A percentile compares a stretch with the other conserved stretches of the same genome.
These are phyloP conservation scores for Chalciporus chontae DNA, from an alignment of 768 basidiomycete species.

Conservation along the genomic window DNA sequence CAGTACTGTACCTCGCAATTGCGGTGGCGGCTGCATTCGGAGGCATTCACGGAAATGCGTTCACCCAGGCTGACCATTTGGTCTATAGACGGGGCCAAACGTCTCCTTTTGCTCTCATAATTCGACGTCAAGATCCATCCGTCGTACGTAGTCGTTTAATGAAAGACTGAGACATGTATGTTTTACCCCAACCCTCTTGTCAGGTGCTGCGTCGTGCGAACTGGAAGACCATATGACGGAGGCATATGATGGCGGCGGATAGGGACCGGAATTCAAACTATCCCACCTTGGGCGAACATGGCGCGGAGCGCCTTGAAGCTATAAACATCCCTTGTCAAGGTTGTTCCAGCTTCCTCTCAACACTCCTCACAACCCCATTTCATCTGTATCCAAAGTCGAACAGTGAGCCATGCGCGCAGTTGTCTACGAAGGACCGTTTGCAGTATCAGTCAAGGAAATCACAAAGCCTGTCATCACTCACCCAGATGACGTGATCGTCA, in stretches of 20 bases:
- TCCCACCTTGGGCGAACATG: not conserved
- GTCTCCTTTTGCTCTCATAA: not conserved
- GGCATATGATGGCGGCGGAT: not conserved
- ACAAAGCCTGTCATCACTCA: conserved; percentile 3
- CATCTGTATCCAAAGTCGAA: too few species aligned
- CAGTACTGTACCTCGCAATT: too few species aligned
- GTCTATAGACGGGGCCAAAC: not conserved
- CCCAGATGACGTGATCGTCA: conserved; percentile 7
- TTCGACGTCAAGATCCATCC: not conserved
- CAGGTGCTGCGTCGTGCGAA: not conserved
- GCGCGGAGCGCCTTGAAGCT: not conserved
- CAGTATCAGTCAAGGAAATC: conserved; percentile 2
- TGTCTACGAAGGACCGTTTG: conserved; percentile 3
- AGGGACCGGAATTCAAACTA: not conserved
- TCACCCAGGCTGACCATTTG: too few species aligned
- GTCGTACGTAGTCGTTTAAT: too few species aligned
- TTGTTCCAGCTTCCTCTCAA: too few species aligned
- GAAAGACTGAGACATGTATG: not conserved
- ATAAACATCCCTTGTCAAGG: not conserved
- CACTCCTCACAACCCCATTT: not conserved
- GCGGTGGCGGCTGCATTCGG: too few species aligned
- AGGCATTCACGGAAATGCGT: too few species aligned
- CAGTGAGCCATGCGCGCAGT: conserved; percentile 1
- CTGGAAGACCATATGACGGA: not conserved
- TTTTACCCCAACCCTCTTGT: not conserved